Evolutionary conservation across 257 asterid species (phyloP).

Genomic region (Forsythia viridissima): DNA sequence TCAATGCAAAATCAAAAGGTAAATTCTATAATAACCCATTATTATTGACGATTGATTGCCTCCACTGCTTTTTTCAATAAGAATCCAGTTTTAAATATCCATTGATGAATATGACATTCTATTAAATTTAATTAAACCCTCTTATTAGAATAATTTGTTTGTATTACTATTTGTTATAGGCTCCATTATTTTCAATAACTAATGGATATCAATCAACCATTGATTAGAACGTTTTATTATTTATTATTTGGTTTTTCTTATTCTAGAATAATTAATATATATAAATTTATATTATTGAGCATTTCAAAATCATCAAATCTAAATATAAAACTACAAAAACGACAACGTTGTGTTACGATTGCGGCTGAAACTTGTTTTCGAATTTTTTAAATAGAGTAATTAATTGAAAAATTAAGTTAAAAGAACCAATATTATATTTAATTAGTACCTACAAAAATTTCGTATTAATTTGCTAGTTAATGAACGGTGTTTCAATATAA

Average conservation of each 20-base stretch:
- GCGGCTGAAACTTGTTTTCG: background rate
- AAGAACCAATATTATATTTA: too few relatives aligned
- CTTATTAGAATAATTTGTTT: slow-evolving; percentile 8
- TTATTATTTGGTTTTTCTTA: background rate
- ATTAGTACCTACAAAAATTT: too few relatives aligned
- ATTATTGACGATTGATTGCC: background rate
- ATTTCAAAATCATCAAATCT: background rate
- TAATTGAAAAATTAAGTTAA: background rate
- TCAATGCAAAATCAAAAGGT: too few relatives aligned
- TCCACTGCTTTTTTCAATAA: background rate
- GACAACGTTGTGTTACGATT: background rate
- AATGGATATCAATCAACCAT: slow-evolving; percentile 9
- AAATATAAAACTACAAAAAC: background rate
- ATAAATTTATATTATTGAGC: background rate
- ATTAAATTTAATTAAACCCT: background rate
- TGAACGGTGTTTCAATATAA: background rate
- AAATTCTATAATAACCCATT: too few relatives aligned
- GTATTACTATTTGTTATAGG: background rate
- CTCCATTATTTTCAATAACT: slow-evolving; percentile 21
- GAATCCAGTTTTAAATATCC: background rate
- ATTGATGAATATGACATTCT: background rate
- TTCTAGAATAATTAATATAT: too few relatives aligned
- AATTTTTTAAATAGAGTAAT: background rate
- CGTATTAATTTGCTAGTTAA: too few relatives aligned
- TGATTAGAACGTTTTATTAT: slow-evolving; percentile 11